These are phyloP conservation scores for Henckelia pumila DNA, from an alignment of 257 asterid species.

Conservation along the genomic window DNA sequence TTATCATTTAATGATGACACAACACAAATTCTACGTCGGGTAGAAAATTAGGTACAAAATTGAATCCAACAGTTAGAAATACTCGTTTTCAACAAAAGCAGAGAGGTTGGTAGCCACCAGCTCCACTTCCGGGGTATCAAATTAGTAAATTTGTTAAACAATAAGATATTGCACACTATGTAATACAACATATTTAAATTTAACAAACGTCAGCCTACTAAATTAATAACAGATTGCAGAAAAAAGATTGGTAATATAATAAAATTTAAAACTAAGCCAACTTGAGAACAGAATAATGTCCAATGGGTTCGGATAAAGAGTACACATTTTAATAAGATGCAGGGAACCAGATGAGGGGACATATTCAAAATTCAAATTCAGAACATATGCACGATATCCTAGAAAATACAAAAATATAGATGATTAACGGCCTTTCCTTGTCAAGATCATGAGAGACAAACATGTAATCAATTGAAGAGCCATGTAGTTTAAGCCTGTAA, in stretches of 20 bases:
- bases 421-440: constrained; percentile 19
- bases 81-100: not conserved
- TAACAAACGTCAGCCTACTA: constrained; percentile 6
- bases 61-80: too few relatives aligned
- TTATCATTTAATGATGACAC: not conserved
- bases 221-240: constrained; percentile 12
- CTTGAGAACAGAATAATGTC: constrained; percentile 8
- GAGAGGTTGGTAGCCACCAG: constrained; percentile 16
- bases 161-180: not conserved
- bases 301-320: constrained; percentile 6
- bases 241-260: too few relatives aligned
- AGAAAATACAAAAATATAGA: not conserved
- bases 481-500: not conserved
- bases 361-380: constrained; percentile 10
- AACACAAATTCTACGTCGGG: not conserved
- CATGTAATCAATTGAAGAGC: constrained; percentile 1
- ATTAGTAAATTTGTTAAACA: not conserved
- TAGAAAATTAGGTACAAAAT: too few relatives aligned
- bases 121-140: constrained; percentile 14
- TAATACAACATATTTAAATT: not conserved
- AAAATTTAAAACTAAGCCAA: constrained; percentile 3
- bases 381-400: constrained; percentile 11
- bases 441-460: constrained; percentile 7
- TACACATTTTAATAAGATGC: not conserved
- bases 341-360: constrained; percentile 12